Percentiles rank a stretch among this genome's conserved stretches.
Evolutionary conservation across 106 monocot genomes (phyloP).

Genomic region (Cymbidium sinense): DNA sequence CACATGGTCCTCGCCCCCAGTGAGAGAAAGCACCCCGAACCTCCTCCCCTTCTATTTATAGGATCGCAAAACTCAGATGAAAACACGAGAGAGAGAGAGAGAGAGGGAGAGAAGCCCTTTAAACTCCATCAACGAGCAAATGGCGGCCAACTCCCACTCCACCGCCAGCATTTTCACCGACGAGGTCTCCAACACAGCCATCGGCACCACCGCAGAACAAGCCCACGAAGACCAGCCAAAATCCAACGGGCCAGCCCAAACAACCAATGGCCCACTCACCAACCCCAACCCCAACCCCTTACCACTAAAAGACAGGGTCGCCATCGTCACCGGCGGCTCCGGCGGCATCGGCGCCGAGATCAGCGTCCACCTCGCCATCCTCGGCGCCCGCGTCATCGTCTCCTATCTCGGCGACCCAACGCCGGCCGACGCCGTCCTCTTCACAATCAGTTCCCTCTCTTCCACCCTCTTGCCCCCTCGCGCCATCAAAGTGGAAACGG

Average conservation of each 20-base stretch:
- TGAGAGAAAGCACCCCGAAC: neutral
- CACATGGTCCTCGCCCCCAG: neutral
- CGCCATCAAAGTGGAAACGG: slow-evolving; percentile 14
- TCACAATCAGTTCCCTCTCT: neutral
- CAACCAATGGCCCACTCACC: no score
- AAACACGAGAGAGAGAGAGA: slow-evolving; percentile 5
- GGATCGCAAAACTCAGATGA: no score
- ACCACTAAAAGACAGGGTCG: slow-evolving; percentile 7
- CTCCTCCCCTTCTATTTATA: neutral
- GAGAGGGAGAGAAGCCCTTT: neutral
- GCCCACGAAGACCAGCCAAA: no score
- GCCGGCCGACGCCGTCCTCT: neutral
- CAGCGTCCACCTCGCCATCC: slow-evolving; percentile 18
- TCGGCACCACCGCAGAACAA: no score
- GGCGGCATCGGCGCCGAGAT: slow-evolving; percentile 23
- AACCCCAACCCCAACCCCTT: no score
- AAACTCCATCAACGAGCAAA: neutral
- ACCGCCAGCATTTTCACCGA: neutral
- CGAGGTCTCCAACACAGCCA: neutral
- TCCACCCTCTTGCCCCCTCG: neutral
- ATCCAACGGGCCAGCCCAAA: no score
- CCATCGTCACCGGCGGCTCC: slow-evolving; percentile 18
- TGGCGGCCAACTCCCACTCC: neutral
- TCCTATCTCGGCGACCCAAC: slow-evolving; percentile 16
- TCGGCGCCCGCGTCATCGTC: slow-evolving; percentile 14